Base-by-base conservation (phyloP, 768 basidiomycete genomes). In the Cyclocybe aegerita region DNA sequence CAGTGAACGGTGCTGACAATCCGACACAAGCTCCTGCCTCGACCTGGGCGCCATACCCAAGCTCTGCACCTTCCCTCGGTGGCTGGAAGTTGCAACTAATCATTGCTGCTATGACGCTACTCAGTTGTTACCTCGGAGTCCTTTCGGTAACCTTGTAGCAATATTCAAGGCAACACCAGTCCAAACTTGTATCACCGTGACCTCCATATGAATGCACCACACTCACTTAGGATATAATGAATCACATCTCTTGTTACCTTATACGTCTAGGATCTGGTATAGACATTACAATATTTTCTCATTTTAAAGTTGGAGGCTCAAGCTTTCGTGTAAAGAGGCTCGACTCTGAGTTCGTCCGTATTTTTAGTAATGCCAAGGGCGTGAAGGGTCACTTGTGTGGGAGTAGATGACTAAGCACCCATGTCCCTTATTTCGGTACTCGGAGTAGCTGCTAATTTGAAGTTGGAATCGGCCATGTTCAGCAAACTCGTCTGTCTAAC, bases 401-500 rank as follows among this genome's bases (percentile, higher is more conserved):
- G 50, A 46, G 12, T 30, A 23, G 33, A 35, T 60, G 58, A 60
- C 55, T 54, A 60, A 60, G 44, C 50, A 14, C 41, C 4, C 38
- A 9, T 17, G 9, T 33, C 16, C 17, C 15, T 34, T 7, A 17
- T 38, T 30, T 16, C 16, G 39, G n/a, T n/a, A n/a, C n/a, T n/a
- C n/a, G 14, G 11, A 33, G 10, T 36, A 8, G 39, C 29, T 43
- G 43, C n/a, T 9, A 39, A 29, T 32, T 9, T 35, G 7, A 11
- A 36, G 31, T 30, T 39, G 23, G 43, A 41, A 31, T 31, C 49
- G 43, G 67, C 63, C 36, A 86, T 85, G 85, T 76, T 74, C 57
- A 65, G 70, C 56, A 67, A 75, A 52, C 64, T 73, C 65, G 54
- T 71, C 59, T 67, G 71, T 60, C 64, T 74, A 64, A 79, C 65